Conservation (phyloP, 1,284 basidiomycete genomes). For the Malassezia arunalokei region DNA sequence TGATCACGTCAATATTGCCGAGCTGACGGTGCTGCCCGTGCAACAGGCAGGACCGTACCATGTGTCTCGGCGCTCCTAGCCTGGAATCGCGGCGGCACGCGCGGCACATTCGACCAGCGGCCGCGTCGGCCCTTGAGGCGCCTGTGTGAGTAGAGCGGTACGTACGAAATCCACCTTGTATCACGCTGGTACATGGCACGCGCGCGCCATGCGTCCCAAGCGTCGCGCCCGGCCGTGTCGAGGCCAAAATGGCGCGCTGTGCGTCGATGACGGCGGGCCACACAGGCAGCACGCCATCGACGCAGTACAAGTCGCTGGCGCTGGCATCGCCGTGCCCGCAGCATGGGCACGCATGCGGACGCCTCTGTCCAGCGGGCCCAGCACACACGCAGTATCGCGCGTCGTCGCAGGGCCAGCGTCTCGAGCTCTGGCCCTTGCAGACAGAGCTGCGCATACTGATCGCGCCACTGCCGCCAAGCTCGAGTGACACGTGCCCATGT, state of each 20-base stretch:
- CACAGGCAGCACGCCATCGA: too few species aligned
- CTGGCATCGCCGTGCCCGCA: neutral
- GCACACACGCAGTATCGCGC: conserved; percentile 2
- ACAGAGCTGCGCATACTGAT: neutral
- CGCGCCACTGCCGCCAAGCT: conserved; percentile 5
- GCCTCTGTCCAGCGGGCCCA: conserved; percentile 3
- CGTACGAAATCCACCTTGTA: neutral
- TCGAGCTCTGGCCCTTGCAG: neutral
- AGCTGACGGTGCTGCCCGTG: conserved; percentile 33
- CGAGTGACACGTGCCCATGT: neutral
- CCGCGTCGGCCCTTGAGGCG: neutral
- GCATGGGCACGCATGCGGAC: neutral
- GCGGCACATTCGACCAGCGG: neutral
- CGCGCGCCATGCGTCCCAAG: conserved; percentile 2
- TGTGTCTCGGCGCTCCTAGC: neutral
- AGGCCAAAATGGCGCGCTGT: neutral
- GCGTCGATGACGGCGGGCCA: too few species aligned
- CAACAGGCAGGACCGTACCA: conserved; percentile 41
- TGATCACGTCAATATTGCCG: conserved; percentile 44
- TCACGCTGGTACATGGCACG: neutral
- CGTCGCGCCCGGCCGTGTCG: neutral
- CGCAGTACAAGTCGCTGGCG: neutral
- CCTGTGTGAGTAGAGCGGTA: neutral
- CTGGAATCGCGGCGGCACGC: neutral
- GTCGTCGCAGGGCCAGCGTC: conserved; percentile 3